These are phyloP conservation scores for Rhizopogon vulgaris DNA, from an alignment of 768 basidiomycete genomes.

Conservation along the genomic window DNA sequence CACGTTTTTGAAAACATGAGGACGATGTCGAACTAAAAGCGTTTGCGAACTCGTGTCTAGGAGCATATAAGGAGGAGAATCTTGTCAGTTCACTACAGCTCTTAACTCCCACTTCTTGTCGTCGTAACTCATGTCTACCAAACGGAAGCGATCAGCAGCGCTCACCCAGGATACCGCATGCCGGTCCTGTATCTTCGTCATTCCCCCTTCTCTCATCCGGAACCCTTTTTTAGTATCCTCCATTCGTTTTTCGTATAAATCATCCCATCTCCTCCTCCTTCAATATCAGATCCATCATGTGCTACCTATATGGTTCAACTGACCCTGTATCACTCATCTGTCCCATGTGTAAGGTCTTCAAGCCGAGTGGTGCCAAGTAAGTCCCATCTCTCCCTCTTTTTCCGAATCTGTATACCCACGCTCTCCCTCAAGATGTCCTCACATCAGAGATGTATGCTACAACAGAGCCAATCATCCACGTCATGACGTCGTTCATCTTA, in stretches of 20 bases:
- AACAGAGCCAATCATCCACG: constrained; percentile 71
- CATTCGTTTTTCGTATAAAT: constrained; percentile 22
- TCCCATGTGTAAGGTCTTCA: constrained; percentile 83
- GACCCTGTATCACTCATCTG: constrained; percentile 64
- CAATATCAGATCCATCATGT: constrained; percentile 39
- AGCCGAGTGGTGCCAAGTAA: constrained; percentile 52
- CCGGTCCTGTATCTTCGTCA: constrained; percentile 27
- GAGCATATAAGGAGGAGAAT: constrained; percentile 5
- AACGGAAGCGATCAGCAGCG: constrained; percentile 34
- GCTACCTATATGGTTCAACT: constrained; percentile 62
- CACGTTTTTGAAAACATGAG: constrained; percentile 7
- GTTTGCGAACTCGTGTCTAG: constrained; percentile 5
- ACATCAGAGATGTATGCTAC: constrained; percentile 67
- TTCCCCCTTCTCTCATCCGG: constrained; percentile 28
- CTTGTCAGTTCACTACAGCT: not conserved
- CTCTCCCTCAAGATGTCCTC: constrained; percentile 56
- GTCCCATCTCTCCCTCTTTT: constrained; percentile 9
- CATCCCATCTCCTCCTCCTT: constrained; percentile 12
- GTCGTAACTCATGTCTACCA: constrained; percentile 22
- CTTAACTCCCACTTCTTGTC: constrained; percentile 12
- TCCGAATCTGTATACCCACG: constrained; percentile 12
- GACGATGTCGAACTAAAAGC: constrained; percentile 6
- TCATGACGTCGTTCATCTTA: constrained; percentile 71
- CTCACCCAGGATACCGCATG: constrained; percentile 32
- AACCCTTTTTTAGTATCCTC: constrained; percentile 29